Evolutionary conservation across 2,329 filamentous ascomycete genomes (phyloP).

Genomic region (Clonostachys byssicola): DNA sequence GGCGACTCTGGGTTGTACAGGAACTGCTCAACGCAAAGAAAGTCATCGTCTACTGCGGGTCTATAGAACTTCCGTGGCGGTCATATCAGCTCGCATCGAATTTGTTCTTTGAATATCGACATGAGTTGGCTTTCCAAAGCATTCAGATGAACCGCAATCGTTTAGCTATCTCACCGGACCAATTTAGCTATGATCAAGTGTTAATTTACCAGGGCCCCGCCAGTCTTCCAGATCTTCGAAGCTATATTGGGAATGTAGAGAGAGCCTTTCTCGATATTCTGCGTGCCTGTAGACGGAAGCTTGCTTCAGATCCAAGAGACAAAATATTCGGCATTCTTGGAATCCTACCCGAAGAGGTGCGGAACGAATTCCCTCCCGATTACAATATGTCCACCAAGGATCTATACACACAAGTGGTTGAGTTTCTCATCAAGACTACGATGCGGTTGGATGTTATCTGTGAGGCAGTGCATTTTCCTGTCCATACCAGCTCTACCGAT

Average conservation of each 20-base stretch:
- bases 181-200: not conserved
- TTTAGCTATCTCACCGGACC: not conserved
- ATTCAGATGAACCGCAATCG: not conserved
- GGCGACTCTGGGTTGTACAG: not conserved
- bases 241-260: not conserved
- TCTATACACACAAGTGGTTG: not conserved
- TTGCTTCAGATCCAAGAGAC: not conserved
- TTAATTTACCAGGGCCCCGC: not conserved
- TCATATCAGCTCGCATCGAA: not conserved
- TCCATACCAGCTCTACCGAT: not conserved
- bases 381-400: not conserved
- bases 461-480: not conserved
- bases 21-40: not conserved
- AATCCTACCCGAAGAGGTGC: not conserved
- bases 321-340: not conserved
- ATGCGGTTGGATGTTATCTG: not conserved
- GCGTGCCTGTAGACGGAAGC: not conserved
- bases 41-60: not conserved
- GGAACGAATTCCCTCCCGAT: not conserved
- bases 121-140: not conserved
- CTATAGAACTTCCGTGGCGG: not conserved
- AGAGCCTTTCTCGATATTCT: not conserved
- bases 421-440: not conserved
- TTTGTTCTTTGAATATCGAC: no score
- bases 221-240: not conserved